Conservation (phyloP, 768 basidiomycete genomes). For the Hericium alpestre region DNA sequence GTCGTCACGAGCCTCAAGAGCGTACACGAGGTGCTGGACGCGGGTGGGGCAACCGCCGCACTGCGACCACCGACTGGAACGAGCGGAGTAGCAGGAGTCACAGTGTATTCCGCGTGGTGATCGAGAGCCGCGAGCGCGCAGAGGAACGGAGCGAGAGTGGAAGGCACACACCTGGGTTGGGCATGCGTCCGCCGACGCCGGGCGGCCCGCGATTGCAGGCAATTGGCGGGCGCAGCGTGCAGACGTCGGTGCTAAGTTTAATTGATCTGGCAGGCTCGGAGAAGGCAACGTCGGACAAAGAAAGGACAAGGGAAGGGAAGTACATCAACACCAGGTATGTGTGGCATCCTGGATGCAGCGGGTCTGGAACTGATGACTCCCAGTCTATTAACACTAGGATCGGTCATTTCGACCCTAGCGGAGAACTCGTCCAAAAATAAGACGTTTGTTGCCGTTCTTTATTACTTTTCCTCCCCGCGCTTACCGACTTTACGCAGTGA, state of each 20-base stretch:
- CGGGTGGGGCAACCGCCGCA: slow-evolving; percentile 80
- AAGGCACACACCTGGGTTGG: slow-evolving; percentile 41
- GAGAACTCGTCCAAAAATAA: slow-evolving; percentile 78
- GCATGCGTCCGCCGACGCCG: slow-evolving; percentile 33
- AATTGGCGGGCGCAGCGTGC: slow-evolving; percentile 69
- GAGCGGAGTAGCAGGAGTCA: slow-evolving; percentile 90
- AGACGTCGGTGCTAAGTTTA: slow-evolving; percentile 69
- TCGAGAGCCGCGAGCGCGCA: slow-evolving; percentile 73
- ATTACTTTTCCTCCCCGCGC: not conserved
- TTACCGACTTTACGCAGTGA: slow-evolving; percentile 35
- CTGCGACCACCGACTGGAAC: slow-evolving; percentile 99
- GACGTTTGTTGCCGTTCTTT: slow-evolving; percentile 28
- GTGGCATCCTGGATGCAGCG: not conserved
- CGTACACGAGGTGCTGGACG: slow-evolving; percentile 75
- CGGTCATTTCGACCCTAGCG: slow-evolving; percentile 84
- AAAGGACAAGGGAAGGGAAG: slow-evolving; percentile 89
- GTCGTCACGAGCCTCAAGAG: slow-evolving; percentile 86
- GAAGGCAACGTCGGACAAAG: slow-evolving; percentile 90
- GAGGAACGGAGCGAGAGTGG: slow-evolving; percentile 39
- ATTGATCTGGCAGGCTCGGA: slow-evolving; percentile 97
- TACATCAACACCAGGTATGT: slow-evolving; percentile 85
- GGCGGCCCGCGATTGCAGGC: slow-evolving; percentile 63
- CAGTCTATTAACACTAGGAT: slow-evolving; percentile 85
- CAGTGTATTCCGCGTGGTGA: slow-evolving; percentile 86
- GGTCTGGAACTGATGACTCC: not conserved